Percentiles rank a stretch among this genome's conserved stretches.
Evolutionary conservation across 2,329 filamentous ascomycete genomes (phyloP).

Genomic region (Cladophialophora chaetospira): DNA sequence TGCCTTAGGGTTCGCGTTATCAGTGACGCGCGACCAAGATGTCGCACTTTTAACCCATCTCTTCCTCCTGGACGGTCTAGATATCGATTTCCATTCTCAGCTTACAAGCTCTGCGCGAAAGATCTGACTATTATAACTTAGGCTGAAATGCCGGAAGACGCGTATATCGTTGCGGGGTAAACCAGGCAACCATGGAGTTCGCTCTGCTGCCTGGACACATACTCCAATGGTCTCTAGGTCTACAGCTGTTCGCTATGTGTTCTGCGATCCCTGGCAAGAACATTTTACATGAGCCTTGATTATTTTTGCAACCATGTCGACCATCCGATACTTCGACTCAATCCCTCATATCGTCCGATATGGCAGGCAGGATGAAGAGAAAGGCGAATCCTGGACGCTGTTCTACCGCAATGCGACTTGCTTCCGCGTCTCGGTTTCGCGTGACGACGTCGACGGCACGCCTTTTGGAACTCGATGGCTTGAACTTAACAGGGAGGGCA

Average conservation of each 20-base stretch:
- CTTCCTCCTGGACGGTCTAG: too few species aligned
- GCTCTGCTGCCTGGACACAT: background rate
- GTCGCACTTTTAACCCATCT: too few species aligned
- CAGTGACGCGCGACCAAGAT: too few species aligned
- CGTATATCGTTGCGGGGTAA: background rate
- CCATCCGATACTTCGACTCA: constrained; percentile 16
- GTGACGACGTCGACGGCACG: constrained; percentile 9
- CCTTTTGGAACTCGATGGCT: constrained; percentile 6
- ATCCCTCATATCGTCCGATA: constrained; percentile 18
- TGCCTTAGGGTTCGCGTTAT: too few species aligned
- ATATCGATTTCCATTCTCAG: too few species aligned
- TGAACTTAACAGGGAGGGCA: background rate
- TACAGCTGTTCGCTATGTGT: background rate
- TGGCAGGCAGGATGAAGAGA: constrained; percentile 17
- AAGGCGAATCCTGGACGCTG: constrained; percentile 7
- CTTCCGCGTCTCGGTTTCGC: constrained; percentile 2
- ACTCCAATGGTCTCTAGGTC: background rate
- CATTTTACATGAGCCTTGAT: background rate
- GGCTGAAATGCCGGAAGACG: background rate
- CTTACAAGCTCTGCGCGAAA: too few species aligned
- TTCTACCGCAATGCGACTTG: constrained; percentile 13
- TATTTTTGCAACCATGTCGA: background rate
- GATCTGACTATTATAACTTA: too few species aligned
- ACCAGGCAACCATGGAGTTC: background rate
- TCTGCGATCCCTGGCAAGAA: background rate